phyloP scores from a whole-genome alignment of 345 rosid genomes.

The Erodium maritimum region DNA sequence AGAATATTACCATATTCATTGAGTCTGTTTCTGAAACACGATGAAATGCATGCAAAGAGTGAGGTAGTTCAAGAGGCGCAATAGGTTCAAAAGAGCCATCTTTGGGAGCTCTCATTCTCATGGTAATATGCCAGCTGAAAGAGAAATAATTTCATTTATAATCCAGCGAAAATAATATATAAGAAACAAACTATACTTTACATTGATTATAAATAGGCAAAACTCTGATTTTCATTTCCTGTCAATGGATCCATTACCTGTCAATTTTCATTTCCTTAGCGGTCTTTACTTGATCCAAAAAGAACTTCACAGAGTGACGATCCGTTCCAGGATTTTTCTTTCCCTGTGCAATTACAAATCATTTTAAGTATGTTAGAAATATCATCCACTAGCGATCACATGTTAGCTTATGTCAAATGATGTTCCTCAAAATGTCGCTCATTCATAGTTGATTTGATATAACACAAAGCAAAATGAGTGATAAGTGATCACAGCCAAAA shows the following conservation, averaged over 20 bases:
- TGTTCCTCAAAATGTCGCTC: too few species aligned
- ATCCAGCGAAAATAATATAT: neutral
- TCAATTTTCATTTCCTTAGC: constrained; percentile 66
- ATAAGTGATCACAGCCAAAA: too few species aligned
- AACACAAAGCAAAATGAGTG: neutral
- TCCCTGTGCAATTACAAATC: constrained; percentile 30
- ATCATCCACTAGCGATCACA: neutral
- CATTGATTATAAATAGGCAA: neutral
- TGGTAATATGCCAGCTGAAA: constrained; percentile 59
- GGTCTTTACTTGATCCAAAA: constrained; percentile 42
- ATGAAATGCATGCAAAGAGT: constrained; percentile 63
- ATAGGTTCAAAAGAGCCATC: constrained; percentile 54
- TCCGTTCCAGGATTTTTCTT: constrained; percentile 69
- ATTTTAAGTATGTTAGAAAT: neutral
- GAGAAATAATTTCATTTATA: constrained; percentile 2
- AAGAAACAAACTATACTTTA: neutral
- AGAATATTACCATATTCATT: constrained; percentile 30
- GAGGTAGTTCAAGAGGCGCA: constrained; percentile 63
- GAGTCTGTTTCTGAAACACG: constrained; percentile 37
- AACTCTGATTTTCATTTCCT: neutral
- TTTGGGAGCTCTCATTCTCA: constrained; percentile 45
- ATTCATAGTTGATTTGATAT: neutral
- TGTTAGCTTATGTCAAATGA: neutral
- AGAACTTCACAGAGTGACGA: constrained; percentile 26
- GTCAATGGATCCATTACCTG: constrained; percentile 23